Evolutionary conservation across 352 stramenopile species (phyloP).

Genomic region (Globisporangium polare): DNA sequence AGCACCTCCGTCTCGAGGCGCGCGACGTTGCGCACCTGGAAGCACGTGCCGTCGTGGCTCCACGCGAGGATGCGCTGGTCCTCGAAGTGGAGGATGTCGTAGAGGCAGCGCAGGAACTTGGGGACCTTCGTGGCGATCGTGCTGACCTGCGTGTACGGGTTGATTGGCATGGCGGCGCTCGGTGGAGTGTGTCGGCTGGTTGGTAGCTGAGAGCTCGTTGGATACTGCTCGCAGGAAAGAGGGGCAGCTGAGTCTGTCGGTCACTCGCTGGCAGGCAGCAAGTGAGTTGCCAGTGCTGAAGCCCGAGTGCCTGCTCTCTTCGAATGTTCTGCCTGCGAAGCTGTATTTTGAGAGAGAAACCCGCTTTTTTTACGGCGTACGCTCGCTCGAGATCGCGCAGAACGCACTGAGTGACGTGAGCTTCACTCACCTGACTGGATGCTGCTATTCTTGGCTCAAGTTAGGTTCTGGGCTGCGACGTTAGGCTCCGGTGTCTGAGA

Average conservation of each 20-base stretch:
- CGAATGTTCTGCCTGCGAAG: slow-evolving; percentile 1
- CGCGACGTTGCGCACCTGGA: slow-evolving; percentile 65
- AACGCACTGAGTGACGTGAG: neutral
- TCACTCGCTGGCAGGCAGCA: neutral
- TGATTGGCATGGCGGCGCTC: neutral
- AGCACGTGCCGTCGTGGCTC: slow-evolving; percentile 59
- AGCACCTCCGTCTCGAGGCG: slow-evolving; percentile 52
- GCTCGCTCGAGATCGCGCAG: neutral
- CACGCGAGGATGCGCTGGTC: slow-evolving; percentile 67
- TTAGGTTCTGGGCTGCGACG: neutral
- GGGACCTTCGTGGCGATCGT: slow-evolving; percentile 26
- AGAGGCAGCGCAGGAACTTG: slow-evolving; percentile 79
- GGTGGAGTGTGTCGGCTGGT: neutral
- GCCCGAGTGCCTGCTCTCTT: neutral
- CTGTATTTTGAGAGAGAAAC: neutral
- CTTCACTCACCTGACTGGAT: neutral
- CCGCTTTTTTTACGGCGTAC: neutral
- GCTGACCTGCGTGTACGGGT: neutral
- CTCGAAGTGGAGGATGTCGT: slow-evolving; percentile 72
- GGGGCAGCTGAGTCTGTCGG: neutral
- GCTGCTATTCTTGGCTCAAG: neutral
- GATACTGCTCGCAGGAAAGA: neutral
- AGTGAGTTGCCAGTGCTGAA: neutral
- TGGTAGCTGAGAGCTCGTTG: neutral
- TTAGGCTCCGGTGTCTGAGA: neutral